These are phyloP conservation scores for Wallacemonas rigidus DNA, from an alignment of 208 protist genomes.

Conservation along the genomic window DNA sequence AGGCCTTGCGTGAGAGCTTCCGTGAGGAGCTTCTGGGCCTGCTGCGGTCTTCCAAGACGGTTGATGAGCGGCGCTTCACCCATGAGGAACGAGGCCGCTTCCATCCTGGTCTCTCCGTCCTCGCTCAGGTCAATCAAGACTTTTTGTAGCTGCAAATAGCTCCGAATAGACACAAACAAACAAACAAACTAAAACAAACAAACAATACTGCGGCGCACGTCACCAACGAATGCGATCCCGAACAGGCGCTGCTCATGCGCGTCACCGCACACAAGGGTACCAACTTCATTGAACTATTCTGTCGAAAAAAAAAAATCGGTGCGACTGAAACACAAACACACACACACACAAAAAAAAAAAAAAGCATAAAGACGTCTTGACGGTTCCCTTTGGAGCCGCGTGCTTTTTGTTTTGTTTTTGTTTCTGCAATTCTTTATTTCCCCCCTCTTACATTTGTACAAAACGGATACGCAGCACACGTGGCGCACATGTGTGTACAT, in stretches of 20 bases:
- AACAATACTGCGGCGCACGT: slow-evolving; percentile 2
- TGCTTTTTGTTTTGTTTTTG: too few species aligned
- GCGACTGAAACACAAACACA: neutral
- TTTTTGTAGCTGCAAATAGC: slow-evolving; percentile 45
- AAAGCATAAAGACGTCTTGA: slow-evolving; percentile 6
- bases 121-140: slow-evolving; percentile 74
- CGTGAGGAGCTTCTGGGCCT: slow-evolving; percentile 66
- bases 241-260: too few species aligned
- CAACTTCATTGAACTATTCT: too few species aligned
- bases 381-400: too few species aligned
- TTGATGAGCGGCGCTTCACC: slow-evolving; percentile 60
- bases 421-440: too few species aligned
- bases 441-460: too few species aligned
- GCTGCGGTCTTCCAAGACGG: slow-evolving; percentile 45
- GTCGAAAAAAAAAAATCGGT: neutral
- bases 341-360: slow-evolving; percentile 14
- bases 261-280: too few species aligned
- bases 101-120: slow-evolving; percentile 73
- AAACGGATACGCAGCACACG: too few species aligned
- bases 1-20: slow-evolving; percentile 47
- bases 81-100: slow-evolving; percentile 57
- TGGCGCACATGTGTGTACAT: too few species aligned
- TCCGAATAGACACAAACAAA: neutral
- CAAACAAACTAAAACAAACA: slow-evolving; percentile 17
- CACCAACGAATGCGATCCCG: neutral